These are phyloP conservation scores for Botryosphaeria dothidea DNA, from an alignment of 2,329 filamentous ascomycete genomes.

Conservation along the genomic window DNA sequence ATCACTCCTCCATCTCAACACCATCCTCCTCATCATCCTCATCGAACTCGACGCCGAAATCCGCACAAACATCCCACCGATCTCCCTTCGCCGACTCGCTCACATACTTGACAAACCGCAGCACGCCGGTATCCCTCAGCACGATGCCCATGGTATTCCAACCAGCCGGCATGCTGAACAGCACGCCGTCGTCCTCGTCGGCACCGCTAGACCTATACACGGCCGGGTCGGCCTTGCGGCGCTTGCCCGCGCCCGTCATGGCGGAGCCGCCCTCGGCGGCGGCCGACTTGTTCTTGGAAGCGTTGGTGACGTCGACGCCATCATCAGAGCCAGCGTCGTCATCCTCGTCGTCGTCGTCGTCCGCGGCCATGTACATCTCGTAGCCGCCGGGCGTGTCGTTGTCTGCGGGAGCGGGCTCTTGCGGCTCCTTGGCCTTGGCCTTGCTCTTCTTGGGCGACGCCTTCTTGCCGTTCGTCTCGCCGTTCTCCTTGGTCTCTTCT, in stretches of 20 bases:
- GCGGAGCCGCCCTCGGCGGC: constrained; percentile 30
- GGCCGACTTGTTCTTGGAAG: constrained; percentile 25
- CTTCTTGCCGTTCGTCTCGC: constrained; percentile 32
- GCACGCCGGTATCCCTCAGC: constrained; percentile 77
- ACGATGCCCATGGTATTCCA: constrained; percentile 96
- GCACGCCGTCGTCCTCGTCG: constrained; percentile 73
- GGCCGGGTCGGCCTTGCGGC: constrained; percentile 67
- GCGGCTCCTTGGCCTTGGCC: constrained; percentile 40
- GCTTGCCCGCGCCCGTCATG: constrained; percentile 49
- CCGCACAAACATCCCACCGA: constrained; percentile 85
- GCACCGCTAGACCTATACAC: constrained; percentile 64
- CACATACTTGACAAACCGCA: constrained; percentile 97
- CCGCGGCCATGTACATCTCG: constrained; percentile 90
- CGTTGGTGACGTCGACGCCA: constrained; percentile 37
- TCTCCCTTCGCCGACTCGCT: constrained; percentile 80
- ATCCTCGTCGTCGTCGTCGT: constrained; percentile 69
- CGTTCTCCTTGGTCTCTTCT: too few relatives aligned
- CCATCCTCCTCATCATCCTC: constrained; percentile 45
- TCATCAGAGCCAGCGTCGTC: constrained; percentile 53
- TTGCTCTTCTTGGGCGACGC: constrained; percentile 27
- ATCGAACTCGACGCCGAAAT: constrained; percentile 68
- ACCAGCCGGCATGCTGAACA: constrained; percentile 67
- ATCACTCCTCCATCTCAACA: constrained; percentile 4
- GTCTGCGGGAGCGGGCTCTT: constrained; percentile 52
- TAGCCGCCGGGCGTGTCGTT: constrained; percentile 60